Base-by-base conservation (phyloP, 2,329 filamentous ascomycete genomes). In the Lachnellula arida region DNA sequence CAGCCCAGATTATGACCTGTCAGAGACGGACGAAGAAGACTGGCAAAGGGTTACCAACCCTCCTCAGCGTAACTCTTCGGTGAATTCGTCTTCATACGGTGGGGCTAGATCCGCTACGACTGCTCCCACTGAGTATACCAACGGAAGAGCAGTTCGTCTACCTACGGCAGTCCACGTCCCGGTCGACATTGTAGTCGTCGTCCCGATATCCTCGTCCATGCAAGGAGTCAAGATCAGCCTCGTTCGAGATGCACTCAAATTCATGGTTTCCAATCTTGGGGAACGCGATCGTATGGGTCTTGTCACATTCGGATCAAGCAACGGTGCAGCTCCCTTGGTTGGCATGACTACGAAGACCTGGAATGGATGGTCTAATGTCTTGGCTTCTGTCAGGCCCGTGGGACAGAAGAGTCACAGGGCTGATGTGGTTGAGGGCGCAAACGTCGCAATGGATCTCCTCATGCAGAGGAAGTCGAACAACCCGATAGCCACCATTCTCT, bases 381-480 rank as follows among this genome's bases (percentile, higher is more conserved):
- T 99, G 47, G 82, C 86, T 40, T 92, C 91, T 0, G 95, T 99
- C 66, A 87, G 91, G 62, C 93, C 94, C 0, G 90, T 97, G 9
- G 93, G 92, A 37, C 93, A 97, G 73, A 99, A 97, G 81, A 97
- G 91, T 70, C 85, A 96, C 67, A 88, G 94, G 12, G 93, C 93
- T 1, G 94, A 99, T 74, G 92, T 97, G 14, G 93, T 99, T 2
- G 94, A 99, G 70, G 94, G 94, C 28, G 94, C 93, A 35, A 99
- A 97, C 66, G 91, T 97, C 50, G 94, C 94, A 48, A 97, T 99
- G 94, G 94, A 99, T 71, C 76, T 99, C 54, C 80, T 99, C 56
- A 99, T 99, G 94, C 92, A 97, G 74, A 86, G 94, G 65, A 96
- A 96, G 75, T 90, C 92, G 65, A 93, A 88, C 73, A 99, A 97